Base-by-base conservation (phyloP, 495 filamentous ascomycete genomes). In the Cairneyella variabilis region DNA sequence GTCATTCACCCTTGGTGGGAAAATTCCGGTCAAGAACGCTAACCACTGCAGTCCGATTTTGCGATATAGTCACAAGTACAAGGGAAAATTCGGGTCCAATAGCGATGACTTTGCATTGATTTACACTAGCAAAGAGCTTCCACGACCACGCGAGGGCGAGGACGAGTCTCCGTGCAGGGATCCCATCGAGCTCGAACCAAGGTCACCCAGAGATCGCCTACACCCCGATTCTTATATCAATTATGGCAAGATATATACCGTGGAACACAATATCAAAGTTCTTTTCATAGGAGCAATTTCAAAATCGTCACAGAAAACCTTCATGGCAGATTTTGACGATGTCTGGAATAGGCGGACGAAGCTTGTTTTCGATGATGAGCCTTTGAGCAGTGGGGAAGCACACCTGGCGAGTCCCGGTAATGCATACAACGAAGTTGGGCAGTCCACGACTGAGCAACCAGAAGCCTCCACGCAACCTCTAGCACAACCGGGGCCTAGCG, bases 181-280 rank as follows among this genome's bases (percentile, higher is more conserved):
- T 5, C 37, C 57, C 17, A 58, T 62, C 28, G 46, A 28, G 25
- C 25, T 58, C 9, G 28, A 30, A 20, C 42, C 54, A 18, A 38
- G 28, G 10, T 39, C 28, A 23, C 36, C 30, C 12, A 36, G 53
- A 25, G 52, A 58, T 12, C 62, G 51, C 14, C 47, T 63, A 3
- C 23, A 38, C 1, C 25, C 37, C 5, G 34, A 18, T 8, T 59
- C 56, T 11, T 48, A 52, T 1, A 36, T 61, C 1, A 52, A 58
- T 26, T 61, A 61, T 38, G 45, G 50, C 2, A 61, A 64, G 34
- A 43, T 58, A 14, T 58, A 60, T 32, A 64, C 61, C 2, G 53
- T 63, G 12, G 57, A 60, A 22, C 38, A 48, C 43, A 60, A 60
- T 38, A 36, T 60, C 12, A 56, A 56, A 27, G 57, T 60, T 7